Base-by-base conservation (phyloP, 2,329 filamentous ascomycete genomes). In the Chrysoporthe austroafricana region DNA sequence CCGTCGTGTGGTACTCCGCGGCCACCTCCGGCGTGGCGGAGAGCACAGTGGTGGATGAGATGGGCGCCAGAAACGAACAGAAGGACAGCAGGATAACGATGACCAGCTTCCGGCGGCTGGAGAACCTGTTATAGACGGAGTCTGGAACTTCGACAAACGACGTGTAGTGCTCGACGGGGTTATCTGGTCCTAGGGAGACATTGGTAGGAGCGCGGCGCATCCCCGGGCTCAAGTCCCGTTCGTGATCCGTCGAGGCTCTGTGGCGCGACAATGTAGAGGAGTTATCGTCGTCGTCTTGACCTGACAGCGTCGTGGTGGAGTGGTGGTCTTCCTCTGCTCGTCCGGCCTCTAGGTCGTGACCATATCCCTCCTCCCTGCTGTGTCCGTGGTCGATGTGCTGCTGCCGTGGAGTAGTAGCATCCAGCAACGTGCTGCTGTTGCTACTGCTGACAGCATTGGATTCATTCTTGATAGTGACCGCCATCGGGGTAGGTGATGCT, bases 21-120 rank as follows among this genome's bases (percentile, higher is more conserved):
- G 88, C 88, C 5, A 92, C 86, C 75, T 92, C 88, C 2, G 89
- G 89, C 11, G 90, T 82, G 14, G 88, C 90, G 1, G 89, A 82
- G 43, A 91, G 76, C 50, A 91, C 86, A 0, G 87, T 86, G 0
- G 90, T 91, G 5, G 85, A 88, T 2, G 86, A 88, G 42, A 91
- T 86, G 0, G 92, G 92, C 0, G 92, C 89, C 57, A 95, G 81
- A 71, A 95, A 93, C 36, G 90, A 88, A 78, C 91, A 93, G 74
- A 90, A 92, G 0, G 91, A 90, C 63, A 94, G 79, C 6, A 94
- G 84, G 11, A 82, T 80, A 18, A 93, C 89, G 63, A 95, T 91
- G 69, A 88, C 74, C 2, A 83, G 75, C 77, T 95, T 96, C 52
- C 89, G 85, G 18, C 80, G 79, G 3, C 79, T 77, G 0, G 89